Base-by-base conservation (phyloP, 768 basidiomycete genomes). In the Amanita pseudoporphyria region DNA sequence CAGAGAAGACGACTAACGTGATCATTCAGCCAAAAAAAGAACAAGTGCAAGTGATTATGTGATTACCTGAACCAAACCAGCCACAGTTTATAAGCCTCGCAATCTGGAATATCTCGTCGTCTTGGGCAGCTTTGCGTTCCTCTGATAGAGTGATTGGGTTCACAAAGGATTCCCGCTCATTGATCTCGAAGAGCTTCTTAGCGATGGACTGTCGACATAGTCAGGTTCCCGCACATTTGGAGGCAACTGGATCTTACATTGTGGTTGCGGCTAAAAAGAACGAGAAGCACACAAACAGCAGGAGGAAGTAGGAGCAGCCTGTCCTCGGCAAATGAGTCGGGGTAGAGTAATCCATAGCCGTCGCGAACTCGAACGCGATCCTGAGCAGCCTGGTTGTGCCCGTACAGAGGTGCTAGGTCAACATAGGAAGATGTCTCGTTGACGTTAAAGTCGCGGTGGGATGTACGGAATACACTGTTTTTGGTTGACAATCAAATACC, bases 241-340 rank as follows among this genome's bases (percentile, higher is more conserved):
- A 47, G 28, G 3, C 18, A 16, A 19, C 35, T 5, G 14, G 10
- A 64, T 19, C 82, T 54, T 54, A 89, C 88, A 58, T 88, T 92
- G 59, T 92, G 89, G 53, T 92, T 92, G n/a, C 89, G 76, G 59
- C 73, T 87, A 73, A 91, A 92, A n/a, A 89, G 61, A n/a, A 91
- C 75, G 18, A 92, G 72, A n/a, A 91, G 61, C 3, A 74, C 79
- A 52, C 82, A 79, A 45, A 81, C 79, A 1, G 79, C 81, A 0
- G 88, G 88, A 1, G 89, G 89, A n/a, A 91, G 77, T 6, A 87
- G 70, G 18, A 89, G 67, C 4, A 92, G 66, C 33, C 89, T 71
- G 53, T 89, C 82, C 60, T 92, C 90, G 0, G 86, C 79, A 58
- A 91, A 92, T 0, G 73, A 69, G 51, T 92, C 89, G 1, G 82